Evolutionary conservation across 2,329 filamentous ascomycete species (phyloP).

Genomic region (Epichloe elymi): DNA sequence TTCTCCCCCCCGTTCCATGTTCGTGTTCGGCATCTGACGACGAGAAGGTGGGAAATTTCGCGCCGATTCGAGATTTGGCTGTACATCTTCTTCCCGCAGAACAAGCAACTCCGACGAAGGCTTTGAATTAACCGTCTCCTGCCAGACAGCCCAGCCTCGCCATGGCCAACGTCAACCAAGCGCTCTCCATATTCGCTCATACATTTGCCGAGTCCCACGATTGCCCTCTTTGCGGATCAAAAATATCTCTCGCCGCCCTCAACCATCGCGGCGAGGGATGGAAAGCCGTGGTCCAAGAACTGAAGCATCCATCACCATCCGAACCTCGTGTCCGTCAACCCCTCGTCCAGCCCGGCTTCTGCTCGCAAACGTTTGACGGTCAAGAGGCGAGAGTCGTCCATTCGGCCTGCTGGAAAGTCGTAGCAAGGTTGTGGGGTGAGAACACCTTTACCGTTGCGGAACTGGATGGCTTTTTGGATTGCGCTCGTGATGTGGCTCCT

Average conservation of each 20-base stretch:
- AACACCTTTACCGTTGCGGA: conserved; percentile 3
- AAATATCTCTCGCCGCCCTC: conserved; percentile 3
- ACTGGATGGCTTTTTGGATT: conserved; percentile 6
- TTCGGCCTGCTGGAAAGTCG: conserved; percentile 6
- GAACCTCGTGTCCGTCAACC: neutral
- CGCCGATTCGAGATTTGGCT: too few relatives aligned
- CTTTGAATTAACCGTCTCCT: neutral
- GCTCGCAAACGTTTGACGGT: neutral
- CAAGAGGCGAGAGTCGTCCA: conserved; percentile 5
- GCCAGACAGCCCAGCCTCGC: neutral
- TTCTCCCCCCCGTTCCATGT: too few relatives aligned
- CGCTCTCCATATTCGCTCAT: neutral
- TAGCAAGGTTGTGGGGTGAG: conserved; percentile 3
- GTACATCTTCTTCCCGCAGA: too few relatives aligned
- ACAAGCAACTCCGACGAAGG: too few relatives aligned
- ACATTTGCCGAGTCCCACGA: neutral
- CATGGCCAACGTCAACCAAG: neutral
- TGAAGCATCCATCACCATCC: conserved; percentile 3
- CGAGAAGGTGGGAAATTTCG: too few relatives aligned
- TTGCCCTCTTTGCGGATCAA: conserved; percentile 5
- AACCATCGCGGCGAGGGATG: conserved; percentile 2
- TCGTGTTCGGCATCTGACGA: too few relatives aligned
- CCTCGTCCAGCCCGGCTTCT: conserved; percentile 4
- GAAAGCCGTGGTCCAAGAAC: conserved; percentile 4
- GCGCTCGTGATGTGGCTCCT: conserved; percentile 2